Base-by-base conservation (phyloP, 2,329 filamentous ascomycete species). In the Aspergillus eucalypticola region DNA sequence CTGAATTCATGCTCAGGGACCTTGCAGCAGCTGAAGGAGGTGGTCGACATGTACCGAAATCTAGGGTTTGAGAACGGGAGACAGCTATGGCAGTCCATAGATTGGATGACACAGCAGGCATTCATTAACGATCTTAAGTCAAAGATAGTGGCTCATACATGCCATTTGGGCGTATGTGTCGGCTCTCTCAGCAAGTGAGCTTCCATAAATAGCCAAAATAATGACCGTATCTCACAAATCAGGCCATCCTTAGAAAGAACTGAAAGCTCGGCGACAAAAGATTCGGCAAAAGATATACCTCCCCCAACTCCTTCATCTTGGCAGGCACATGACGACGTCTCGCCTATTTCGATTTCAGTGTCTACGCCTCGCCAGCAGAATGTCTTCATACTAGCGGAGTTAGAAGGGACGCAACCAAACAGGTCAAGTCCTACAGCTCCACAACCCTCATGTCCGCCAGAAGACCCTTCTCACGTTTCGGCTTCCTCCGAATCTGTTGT, bases 121-220 rank as follows among this genome's bases (percentile, higher is more conserved):
- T 65, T 71, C 8, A 64, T 74, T 49, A 64, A 69, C 27, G 64
- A 70, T 25, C 62, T 73, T 8, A 70, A 66, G 52, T 70, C 69
- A 4, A 71, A 67, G 44, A 63, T 73, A 5, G 71, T 71, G 65
- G 62, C 69, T 8, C 67, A 73, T 42, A 66, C 64, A 15, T 72
- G 68, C 59, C 68, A 72, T 46, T 56, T 74, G 23, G 68, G 65
- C 52, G 41, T 73, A 27, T 74, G 69, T 49, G 67, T 71, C 64
- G 71, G 66, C 44, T 66, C 66, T 1, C 69, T 70, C 19, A 64
- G 62, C 39, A 69, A 69, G 70, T 73, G 54, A 63, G 69, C 67
- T 3, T 8, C 7, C 21, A 32, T 15, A 4, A 17, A 21, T 4
- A 8, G 5, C 15, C 10, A 2, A 2, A 13, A 3, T 2, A 2